phyloP scores from a whole-genome alignment of 1,284 basidiomycete species.

The Bjerkandera adusta region DNA sequence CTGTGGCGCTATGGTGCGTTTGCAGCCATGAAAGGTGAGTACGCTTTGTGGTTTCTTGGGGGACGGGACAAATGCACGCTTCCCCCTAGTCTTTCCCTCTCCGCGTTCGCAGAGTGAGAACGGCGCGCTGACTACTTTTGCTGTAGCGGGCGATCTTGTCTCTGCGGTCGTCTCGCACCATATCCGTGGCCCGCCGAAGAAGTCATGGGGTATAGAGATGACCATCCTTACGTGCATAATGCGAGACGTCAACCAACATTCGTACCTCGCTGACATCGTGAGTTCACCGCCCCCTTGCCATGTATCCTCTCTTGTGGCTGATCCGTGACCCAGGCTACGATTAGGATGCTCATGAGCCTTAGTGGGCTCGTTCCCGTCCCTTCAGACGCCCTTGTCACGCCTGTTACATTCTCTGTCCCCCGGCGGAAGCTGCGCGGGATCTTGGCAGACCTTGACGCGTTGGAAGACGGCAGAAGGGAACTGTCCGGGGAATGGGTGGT shows the following conservation, averaged over 20 bases:
- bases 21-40: conserved; percentile 62
- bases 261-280: conserved; percentile 85
- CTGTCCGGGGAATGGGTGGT: conserved; percentile 97
- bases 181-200: conserved; percentile 78
- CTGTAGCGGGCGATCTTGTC: conserved; percentile 70
- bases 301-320: background rate
- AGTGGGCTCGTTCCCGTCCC: conserved; percentile 86
- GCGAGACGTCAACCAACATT: conserved; percentile 83
- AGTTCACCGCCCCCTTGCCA: conserved; percentile 25
- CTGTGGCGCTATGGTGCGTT: conserved; percentile 67
- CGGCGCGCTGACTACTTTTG: background rate
- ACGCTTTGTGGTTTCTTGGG: background rate
- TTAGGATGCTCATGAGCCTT: conserved; percentile 81
- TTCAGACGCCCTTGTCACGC: conserved; percentile 92
- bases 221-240: conserved; percentile 82
- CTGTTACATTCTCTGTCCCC: conserved; percentile 88
- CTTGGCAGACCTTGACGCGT: conserved; percentile 71
- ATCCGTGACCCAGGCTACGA: conserved; percentile 46
- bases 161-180: conserved; percentile 70
- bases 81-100: background rate
- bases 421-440: conserved; percentile 75
- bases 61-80: background rate
- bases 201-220: conserved; percentile 90
- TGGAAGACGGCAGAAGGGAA: conserved; percentile 74
- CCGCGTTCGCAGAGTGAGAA: background rate